phyloP scores from a whole-genome alignment of 2,329 filamentous ascomycete species.

The Stachybotrys echinatus region DNA sequence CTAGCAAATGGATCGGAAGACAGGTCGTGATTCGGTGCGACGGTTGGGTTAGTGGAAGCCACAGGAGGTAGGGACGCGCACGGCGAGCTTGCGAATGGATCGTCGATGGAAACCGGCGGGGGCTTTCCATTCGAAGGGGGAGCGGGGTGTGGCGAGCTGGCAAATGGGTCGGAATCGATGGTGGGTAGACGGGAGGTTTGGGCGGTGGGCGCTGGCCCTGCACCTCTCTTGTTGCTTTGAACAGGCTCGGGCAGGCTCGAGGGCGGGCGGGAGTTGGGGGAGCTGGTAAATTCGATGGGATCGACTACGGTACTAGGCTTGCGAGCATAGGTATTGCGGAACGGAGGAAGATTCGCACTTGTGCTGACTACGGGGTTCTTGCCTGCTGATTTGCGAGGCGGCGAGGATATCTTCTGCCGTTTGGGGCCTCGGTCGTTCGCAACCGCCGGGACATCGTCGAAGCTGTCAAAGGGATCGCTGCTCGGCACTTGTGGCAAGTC shows the following conservation, averaged over 20 bases:
- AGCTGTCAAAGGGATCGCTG: not conserved
- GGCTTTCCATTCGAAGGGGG: constrained; percentile 1
- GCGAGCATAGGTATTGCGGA: not conserved
- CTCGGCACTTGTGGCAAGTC: not conserved
- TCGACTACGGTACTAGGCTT: constrained; percentile 9
- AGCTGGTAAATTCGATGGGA: constrained; percentile 32
- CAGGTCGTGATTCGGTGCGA: constrained; percentile 3
- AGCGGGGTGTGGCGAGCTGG: constrained; percentile 21
- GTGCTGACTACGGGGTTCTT: not conserved
- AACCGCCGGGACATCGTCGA: not conserved
- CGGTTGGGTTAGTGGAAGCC: not conserved
- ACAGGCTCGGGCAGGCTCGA: not conserved
- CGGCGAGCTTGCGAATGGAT: not conserved
- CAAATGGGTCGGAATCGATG: constrained; percentile 25
- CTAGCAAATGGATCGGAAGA: constrained; percentile 16
- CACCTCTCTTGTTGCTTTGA: not conserved
- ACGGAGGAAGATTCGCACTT: not conserved
- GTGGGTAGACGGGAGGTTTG: constrained; percentile 1
- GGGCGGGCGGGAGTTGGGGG: constrained; percentile 13
- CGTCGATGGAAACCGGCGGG: not conserved
- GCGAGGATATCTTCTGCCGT: not conserved
- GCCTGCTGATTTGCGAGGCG: not conserved
- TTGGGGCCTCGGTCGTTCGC: not conserved
- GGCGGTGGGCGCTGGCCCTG: not conserved
- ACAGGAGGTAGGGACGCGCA: too few species aligned